A percentile compares a stretch with the other conserved stretches of the same genome.
Conservation (phyloP, 352 stramenopile species). For the Elongisporangium undulatum region DNA sequence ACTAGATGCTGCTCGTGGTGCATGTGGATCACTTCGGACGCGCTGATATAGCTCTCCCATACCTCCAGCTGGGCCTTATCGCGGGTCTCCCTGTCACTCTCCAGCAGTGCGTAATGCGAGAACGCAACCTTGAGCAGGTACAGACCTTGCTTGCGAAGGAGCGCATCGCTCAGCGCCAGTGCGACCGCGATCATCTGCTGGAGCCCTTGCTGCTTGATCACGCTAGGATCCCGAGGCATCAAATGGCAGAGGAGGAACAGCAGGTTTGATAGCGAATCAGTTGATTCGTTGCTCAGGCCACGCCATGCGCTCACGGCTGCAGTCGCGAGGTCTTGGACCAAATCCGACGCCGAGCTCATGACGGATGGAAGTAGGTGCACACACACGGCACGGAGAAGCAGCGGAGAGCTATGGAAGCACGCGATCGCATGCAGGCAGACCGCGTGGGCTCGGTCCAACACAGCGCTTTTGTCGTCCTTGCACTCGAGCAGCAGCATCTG, state of each 20-base stretch:
- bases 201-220: conserved; percentile 30
- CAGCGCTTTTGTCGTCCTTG: conserved; percentile 1
- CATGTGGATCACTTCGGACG: conserved; percentile 79
- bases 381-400: conserved; percentile 39
- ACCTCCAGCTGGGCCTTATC: conserved; percentile 8
- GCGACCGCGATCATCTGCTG: conserved; percentile 51
- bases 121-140: conserved; percentile 67
- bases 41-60: conserved; percentile 71
- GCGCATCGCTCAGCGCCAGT: conserved; percentile 40
- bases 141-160: conserved; percentile 67
- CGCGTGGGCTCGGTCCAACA: conserved; percentile 14
- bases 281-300: conserved; percentile 2
- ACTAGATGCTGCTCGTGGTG: conserved; percentile 81
- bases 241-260: conserved; percentile 62
- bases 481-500: conserved; percentile 30
- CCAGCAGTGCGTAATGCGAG: conserved; percentile 31
- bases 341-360: conserved; percentile 7
- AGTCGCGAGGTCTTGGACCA: conserved; percentile 1
- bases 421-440: conserved; percentile 39
- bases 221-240: conserved; percentile 33
- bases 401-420: conserved; percentile 26
- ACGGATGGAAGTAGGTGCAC: conserved; percentile 44
- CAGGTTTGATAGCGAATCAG: conserved; percentile 35
- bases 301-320: background rate
- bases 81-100: conserved; percentile 1